Percentiles rank a stretch among this genome's conserved stretches.
Conservation (phyloP, 768 basidiomycete species). For the Boletus rufocinnamomeus region DNA sequence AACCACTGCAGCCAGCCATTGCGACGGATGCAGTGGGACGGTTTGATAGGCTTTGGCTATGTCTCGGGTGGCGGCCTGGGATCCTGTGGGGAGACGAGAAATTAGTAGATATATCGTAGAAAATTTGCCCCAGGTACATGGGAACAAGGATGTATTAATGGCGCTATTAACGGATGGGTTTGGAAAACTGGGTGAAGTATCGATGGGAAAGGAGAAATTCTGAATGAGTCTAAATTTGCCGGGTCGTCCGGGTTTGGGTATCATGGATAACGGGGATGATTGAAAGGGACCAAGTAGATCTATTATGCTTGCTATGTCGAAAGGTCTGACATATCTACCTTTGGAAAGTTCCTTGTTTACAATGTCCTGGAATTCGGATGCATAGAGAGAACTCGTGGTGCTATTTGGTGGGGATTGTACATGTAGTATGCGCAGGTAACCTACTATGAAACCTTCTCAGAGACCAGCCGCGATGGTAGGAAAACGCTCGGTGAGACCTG, state of each 20-base stretch:
- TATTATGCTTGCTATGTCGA: rapidly evolving
- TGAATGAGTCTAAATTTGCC: conserved; percentile 1
- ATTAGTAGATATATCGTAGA: background rate
- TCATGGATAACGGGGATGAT: background rate
- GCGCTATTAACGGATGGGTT: background rate
- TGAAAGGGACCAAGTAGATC: background rate
- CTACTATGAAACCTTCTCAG: background rate
- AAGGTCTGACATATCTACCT: background rate
- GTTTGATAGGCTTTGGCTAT: too few species aligned
- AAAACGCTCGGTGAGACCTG: background rate
- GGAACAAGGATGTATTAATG: rapidly evolving
- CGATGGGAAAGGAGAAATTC: conserved; percentile 1
- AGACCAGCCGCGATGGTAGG: background rate
- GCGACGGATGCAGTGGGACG: too few species aligned
- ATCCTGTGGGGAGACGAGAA: too few species aligned
- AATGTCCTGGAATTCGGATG: background rate
- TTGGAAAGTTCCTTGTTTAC: background rate
- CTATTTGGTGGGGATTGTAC: background rate
- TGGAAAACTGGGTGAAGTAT: rapidly evolving
- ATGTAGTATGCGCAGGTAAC: background rate
- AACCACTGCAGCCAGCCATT: too few species aligned
- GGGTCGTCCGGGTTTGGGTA: background rate
- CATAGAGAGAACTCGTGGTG: background rate
- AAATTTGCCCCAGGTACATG: conserved; percentile 5
- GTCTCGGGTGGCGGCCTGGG: too few species aligned